These are phyloP conservation scores for Macrotyloma uniflorum DNA, from an alignment of 306 rosid species.

Conservation along the genomic window DNA sequence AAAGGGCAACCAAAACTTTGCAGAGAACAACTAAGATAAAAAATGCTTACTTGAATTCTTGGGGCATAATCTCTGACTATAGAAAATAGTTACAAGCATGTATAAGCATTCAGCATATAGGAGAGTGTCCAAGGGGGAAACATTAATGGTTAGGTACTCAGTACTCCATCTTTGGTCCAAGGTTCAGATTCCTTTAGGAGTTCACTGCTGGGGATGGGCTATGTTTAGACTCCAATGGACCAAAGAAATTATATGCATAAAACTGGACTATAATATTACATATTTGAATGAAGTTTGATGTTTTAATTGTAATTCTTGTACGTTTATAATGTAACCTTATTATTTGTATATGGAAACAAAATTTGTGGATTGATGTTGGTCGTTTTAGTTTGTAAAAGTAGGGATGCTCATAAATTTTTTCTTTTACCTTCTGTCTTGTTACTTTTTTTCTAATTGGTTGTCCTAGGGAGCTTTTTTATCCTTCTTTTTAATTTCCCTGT, in stretches of 20 bases:
- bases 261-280: constrained; percentile 15
- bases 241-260: constrained; percentile 7
- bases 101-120: neutral
- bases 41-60: constrained; percentile 15
- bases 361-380: neutral
- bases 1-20: neutral
- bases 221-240: constrained; percentile 16
- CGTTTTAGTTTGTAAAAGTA: constrained; percentile 27
- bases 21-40: neutral
- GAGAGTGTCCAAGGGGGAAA: neutral
- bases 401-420: neutral
- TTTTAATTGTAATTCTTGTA: neutral
- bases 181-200: constrained; percentile 12
- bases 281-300: constrained; percentile 2
- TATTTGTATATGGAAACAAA: neutral
- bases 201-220: neutral
- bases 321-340: neutral
- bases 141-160: constrained; percentile 1
- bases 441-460: neutral
- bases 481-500: neutral
- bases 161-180: constrained; percentile 8
- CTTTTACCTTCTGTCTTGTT: constrained; percentile 5
- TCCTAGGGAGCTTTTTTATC: neutral
- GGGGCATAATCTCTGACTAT: neutral
- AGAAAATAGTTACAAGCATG: constrained; percentile 11